These are phyloP conservation scores for Macrocybe gigantea DNA, from an alignment of 768 basidiomycete genomes.

Conservation along the genomic window DNA sequence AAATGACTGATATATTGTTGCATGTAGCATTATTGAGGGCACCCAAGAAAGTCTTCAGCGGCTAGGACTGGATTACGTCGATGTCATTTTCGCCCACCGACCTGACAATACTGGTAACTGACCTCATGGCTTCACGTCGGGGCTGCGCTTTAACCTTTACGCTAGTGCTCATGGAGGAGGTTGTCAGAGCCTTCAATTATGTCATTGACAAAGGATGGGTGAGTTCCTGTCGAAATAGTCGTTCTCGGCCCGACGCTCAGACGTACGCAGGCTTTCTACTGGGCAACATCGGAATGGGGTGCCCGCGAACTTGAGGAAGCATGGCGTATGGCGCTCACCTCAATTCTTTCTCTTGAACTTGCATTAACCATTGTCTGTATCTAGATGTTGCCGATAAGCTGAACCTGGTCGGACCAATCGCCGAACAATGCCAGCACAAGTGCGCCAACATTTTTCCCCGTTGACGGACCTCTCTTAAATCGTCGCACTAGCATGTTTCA, in stretches of 20 bases:
- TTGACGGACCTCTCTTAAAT: not conserved
- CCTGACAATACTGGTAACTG: slow-evolving; percentile 46
- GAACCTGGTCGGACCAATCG: slow-evolving; percentile 62
- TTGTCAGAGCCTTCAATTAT: slow-evolving; percentile 76
- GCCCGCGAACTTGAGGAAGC: slow-evolving; percentile 58
- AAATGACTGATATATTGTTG: not conserved
- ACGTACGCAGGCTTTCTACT: slow-evolving; percentile 48
- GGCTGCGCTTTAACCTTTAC: not conserved
- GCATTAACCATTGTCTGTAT: not conserved
- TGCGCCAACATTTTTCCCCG: slow-evolving; percentile 17
- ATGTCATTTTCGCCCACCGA: slow-evolving; percentile 69
- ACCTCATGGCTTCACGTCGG: not conserved
- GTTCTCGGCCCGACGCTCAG: slow-evolving; percentile 3
- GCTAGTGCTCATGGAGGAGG: slow-evolving; percentile 65
- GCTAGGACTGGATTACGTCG: slow-evolving; percentile 71
- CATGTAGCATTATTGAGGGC: slow-evolving; percentile 65
- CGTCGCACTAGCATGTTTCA: slow-evolving; percentile 55
- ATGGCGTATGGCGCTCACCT: slow-evolving; percentile 26
- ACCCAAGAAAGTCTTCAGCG: slow-evolving; percentile 60
- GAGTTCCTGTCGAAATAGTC: not conserved
- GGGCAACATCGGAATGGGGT: slow-evolving; percentile 71
- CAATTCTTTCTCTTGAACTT: not conserved
- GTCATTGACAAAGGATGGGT: slow-evolving; percentile 72
- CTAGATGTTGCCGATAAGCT: slow-evolving; percentile 63
- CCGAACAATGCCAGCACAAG: slow-evolving; percentile 76